phyloP scores from a whole-genome alignment of 2,329 filamentous ascomycete species.

The Stachybotrys echinatus region DNA sequence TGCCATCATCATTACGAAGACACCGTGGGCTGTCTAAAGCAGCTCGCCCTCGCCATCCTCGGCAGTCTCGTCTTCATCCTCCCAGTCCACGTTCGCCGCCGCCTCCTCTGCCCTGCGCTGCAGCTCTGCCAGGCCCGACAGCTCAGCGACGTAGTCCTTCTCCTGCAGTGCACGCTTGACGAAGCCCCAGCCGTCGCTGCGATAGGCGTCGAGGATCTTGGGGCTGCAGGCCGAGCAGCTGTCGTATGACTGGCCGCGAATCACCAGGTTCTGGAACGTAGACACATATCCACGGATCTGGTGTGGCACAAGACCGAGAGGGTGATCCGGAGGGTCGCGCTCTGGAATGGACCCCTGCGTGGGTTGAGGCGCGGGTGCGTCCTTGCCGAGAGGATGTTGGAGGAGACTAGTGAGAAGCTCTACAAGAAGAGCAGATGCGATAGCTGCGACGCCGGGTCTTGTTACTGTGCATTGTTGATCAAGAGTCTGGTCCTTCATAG shows the following conservation, averaged over 20 bases:
- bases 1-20: too few species aligned
- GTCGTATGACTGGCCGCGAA: conserved; percentile 71
- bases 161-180: conserved; percentile 69
- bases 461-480: conserved; percentile 99
- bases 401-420: conserved; percentile 83
- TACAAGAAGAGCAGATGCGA: conserved; percentile 85
- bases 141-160: conserved; percentile 71
- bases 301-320: conserved; percentile 69
- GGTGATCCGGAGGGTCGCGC: conserved; percentile 51
- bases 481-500: conserved; percentile 87
- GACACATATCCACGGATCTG: conserved; percentile 74
- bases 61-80: conserved; percentile 48
- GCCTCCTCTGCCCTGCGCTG: conserved; percentile 52
- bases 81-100: conserved; percentile 53
- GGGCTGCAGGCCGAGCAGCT: conserved; percentile 77
- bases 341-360: conserved; percentile 38
- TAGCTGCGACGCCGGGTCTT: conserved; percentile 83
- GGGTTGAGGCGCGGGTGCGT: conserved; percentile 51
- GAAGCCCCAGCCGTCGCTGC: conserved; percentile 67
- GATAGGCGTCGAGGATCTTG: conserved; percentile 63
- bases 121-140: conserved; percentile 71
- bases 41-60: conserved; percentile 53
- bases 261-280: conserved; percentile 67
- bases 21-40: conserved; percentile 19
- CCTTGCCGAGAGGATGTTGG: conserved; percentile 73